Base-by-base conservation (phyloP, 306 rosid genomes). In the Hylodesmum podocarpum region DNA sequence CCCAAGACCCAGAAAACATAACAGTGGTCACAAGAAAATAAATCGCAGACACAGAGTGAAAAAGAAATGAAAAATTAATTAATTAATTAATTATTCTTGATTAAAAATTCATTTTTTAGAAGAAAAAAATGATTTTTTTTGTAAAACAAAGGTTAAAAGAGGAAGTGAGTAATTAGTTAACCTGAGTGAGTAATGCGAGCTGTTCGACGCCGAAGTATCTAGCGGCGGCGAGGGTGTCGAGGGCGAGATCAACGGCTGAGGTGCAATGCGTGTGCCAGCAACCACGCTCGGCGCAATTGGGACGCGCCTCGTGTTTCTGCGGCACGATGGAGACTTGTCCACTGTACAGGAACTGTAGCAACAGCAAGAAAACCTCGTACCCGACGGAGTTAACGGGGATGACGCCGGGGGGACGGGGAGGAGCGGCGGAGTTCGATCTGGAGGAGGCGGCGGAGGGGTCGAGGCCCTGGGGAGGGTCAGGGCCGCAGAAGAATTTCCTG, bases 241-340 rank as follows among this genome's bases (percentile, higher is more conserved):
- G 99, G 18, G 98, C 99, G 8, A 92, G 98, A 91, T 95, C 98
- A 44, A 95, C 99, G 90, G 99, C 99, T 0, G 99, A 92, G 81
- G 99, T 81, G 86, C 99, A 95, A 95, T 95, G 97, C 81, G 98
- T 95, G 79, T 95, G 99, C 97, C 99, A 95, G 14, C 99, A 95
- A 0, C 86, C 99, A 16, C 98, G 79, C 75, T 95, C 99, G 1
- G 94, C 97, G 46, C 99, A 95, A 84, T 95, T 91, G 65, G 99
- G 97, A 84, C 99, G 82, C 0, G 98, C 89, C 86, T 95, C 99
- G 34, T 95, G 99, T 70, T 95, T 95, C 84, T 95, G 99, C 5
- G 99, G 99, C 16, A 95, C 87, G 62, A 95, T 88, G 3, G 98
- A 92, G 47, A 95, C 99, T 70, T 95, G 99, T 0, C 99, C 99